Conservation (phyloP, 805 yeast species). For the Starmerella stigmatis region DNA sequence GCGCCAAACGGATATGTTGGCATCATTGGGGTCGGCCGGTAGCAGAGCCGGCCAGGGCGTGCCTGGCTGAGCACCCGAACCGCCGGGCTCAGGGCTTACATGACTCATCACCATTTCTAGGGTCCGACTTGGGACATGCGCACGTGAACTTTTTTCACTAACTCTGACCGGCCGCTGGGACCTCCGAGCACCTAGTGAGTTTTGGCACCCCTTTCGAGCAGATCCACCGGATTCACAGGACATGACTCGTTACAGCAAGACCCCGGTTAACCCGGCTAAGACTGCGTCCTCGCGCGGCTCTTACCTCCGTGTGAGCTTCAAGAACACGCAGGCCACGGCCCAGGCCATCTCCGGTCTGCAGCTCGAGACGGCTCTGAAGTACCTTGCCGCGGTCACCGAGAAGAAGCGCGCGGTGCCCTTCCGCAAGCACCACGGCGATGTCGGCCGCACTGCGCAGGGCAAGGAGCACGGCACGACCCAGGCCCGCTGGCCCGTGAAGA, state of each 20-base stretch:
- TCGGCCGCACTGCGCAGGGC: conserved; percentile 99
- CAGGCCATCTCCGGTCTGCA: conserved; percentile 98
- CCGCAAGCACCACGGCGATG: conserved; percentile 94
- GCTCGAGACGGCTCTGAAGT: conserved; percentile 86
- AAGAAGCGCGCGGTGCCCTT: conserved; percentile 99
- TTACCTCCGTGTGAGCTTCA: conserved; percentile 97
- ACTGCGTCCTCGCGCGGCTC: conserved; percentile 99
- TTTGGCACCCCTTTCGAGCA: conserved; percentile 3
- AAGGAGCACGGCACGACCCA: conserved; percentile 99
- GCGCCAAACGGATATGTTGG: too few relatives aligned
- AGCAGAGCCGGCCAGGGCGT: too few relatives aligned
- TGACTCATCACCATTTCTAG: conserved; percentile 1
- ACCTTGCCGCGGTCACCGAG: conserved; percentile 91
- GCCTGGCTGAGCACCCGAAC: too few relatives aligned
- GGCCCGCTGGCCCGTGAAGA: conserved; percentile 99
- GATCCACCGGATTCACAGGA: conserved; percentile 15
- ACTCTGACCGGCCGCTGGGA: conserved; percentile 6
- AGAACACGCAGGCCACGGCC: conserved; percentile 99
- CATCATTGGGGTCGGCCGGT: too few relatives aligned
- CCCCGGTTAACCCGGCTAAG: conserved; percentile 98
- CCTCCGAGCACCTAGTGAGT: conserved; percentile 3
- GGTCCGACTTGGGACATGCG: too few relatives aligned
- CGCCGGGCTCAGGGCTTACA: conserved; percentile 2
- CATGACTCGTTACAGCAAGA: conserved; percentile 99
- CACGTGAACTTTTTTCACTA: too few relatives aligned